phyloP scores from a whole-genome alignment of 371 early-diverging fungal species.

The Actinomortierella ambigua region DNA sequence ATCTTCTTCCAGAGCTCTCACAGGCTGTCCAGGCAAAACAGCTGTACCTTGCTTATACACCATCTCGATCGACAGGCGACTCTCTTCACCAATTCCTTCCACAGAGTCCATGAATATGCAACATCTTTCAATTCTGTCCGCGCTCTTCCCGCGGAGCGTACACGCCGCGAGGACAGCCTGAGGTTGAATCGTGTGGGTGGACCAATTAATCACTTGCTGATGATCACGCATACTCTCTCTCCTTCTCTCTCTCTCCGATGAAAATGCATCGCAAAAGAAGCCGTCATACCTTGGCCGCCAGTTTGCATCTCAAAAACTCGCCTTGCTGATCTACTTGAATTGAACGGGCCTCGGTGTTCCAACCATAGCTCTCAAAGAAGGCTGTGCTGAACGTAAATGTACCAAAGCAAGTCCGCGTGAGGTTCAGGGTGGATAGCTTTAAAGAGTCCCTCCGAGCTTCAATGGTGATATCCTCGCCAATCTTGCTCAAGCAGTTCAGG shows the following conservation, averaged over 20 bases:
- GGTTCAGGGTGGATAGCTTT: slow-evolving; percentile 26
- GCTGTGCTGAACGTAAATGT: slow-evolving; percentile 22
- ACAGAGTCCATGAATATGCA: slow-evolving; percentile 34
- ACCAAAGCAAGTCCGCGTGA: slow-evolving; percentile 35
- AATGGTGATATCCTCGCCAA: slow-evolving; percentile 35
- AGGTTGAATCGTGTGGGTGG: neutral
- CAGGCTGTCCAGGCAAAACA: too few relatives aligned
- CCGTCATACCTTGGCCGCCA: slow-evolving; percentile 27
- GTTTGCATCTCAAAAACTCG: slow-evolving; percentile 23
- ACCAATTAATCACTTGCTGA: neutral
- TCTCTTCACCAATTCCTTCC: slow-evolving; percentile 37
- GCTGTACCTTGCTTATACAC: slow-evolving; percentile 28
- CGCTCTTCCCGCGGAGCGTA: slow-evolving; percentile 28
- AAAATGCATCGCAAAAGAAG: neutral
- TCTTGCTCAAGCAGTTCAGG: slow-evolving; percentile 28
- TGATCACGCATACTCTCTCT: neutral
- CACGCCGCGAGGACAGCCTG: slow-evolving; percentile 40
- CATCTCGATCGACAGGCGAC: slow-evolving; percentile 33
- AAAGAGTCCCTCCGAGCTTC: slow-evolving; percentile 37
- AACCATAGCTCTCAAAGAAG: slow-evolving; percentile 34
- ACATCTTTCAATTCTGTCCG: slow-evolving; percentile 31
- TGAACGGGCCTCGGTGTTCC: slow-evolving; percentile 12
- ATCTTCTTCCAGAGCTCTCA: neutral
- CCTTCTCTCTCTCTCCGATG: neutral
- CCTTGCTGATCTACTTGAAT: slow-evolving; percentile 21